Evolutionary conservation across 2,329 filamentous ascomycete species (phyloP), one percentile per base, ranked within the genome.

Genomic region (Trichoderma sp.): DNA sequence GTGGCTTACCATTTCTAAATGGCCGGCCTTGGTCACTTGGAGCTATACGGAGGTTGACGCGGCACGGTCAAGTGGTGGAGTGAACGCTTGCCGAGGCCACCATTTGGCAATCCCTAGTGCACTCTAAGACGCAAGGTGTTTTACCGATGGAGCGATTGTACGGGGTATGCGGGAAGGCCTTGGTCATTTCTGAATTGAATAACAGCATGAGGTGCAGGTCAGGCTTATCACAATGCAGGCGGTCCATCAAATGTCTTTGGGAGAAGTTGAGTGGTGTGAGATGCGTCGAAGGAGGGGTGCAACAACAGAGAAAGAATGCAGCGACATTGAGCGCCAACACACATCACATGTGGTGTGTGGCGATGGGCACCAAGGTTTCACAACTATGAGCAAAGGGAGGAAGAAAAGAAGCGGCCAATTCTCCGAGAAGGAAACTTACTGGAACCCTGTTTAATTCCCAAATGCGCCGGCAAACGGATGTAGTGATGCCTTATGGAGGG

Each of bases 401-500:
- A 27, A n/a, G 25, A 39, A 29, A 25, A 4, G 12, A n/a, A n/a
- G 17, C 22, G 35, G 34, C 19, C 32, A 17, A 37, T 19, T 53
- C 19, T 22, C 48, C 15, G 25, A 37, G 12, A 39, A 53, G 22
- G 25, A 54, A 35, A 42, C 9, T 37, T 22, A 17, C 22, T 42
- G 12, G 35, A 64, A 25, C 37, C 15, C 37, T 25, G 13, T 48
- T 19, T 48, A n/a, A 4, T 48, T 32, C 17, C 25, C 17, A 34
- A 19, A n/a, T n/a, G 45, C 45, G 54, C 48, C 25, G 57, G 45
- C 56, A 67, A 60, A 35, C 45, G 45, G 34, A 34, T 42, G 35
- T 42, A 56, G 57, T 60, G 57, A n/a, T 56, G 57, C 48, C 65
- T 67, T 29, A 32, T 52, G 22, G 52, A 35, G 8, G 52, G 17